Base-by-base conservation (phyloP, 352 stramenopile species). In the Lagenidium giganteum region DNA sequence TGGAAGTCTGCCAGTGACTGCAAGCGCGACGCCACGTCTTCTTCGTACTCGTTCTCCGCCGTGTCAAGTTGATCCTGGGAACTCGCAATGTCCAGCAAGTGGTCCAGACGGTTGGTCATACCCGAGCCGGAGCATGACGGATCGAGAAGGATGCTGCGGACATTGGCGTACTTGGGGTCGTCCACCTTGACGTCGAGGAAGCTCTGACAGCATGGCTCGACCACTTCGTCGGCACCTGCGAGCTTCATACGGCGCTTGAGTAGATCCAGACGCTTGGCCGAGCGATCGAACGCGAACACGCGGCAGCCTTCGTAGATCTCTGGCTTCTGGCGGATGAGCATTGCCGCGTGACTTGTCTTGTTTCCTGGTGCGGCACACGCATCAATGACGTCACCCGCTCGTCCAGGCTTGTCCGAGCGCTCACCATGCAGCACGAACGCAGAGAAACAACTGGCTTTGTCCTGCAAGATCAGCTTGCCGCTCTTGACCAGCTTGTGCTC, bases 361-460 rank as follows among this genome's bases (percentile, higher is more conserved):
- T 99, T 99, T 13, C 96, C 96, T 8, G 96, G 96, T 13, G 96
- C 96, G 5, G 96, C 94, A 58, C 95, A 99, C 5, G 96, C 96
- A 67, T 99, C 96, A 33, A 98, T 92, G 3, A 97, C 79, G 51
- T 96, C 83, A 13, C 80, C 83, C 27, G 88, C 67, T 31, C 66
- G 61, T 18, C 63, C 57, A 3, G 37, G n/a, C 0, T 45, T 16
- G 42, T 87, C 72, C 1, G 40, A 49, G 42, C 77, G 70, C 61
- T 93, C 67, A 43, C 74, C 74, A 31, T 95, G 75, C 34, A 99
- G 68, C 37, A 95, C 95, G 31, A 98, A 84, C 12, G 95, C 95
- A 2, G 96, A 93, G 61, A 99, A 98, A 64, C 97, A 99, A 68
- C 83, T 98, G 36, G 86, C 93, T 50, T 99, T 98, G 64, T 99